Evolutionary conservation across 352 stramenopile species (phyloP).

Genomic region (Globisporangium middletonii): DNA sequence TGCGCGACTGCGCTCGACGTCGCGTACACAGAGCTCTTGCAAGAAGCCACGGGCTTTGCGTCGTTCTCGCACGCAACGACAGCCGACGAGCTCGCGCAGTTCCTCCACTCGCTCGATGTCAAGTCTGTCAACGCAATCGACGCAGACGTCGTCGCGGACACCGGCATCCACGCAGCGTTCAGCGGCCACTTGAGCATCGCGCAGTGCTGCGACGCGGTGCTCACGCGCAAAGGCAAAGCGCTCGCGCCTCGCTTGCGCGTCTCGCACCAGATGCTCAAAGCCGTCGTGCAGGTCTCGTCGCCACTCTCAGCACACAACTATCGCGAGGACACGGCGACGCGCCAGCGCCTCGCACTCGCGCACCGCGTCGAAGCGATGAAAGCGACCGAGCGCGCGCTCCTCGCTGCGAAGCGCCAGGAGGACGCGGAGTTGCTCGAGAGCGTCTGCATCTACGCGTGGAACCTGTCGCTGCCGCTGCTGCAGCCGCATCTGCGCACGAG

Average conservation of each 20-base stretch:
- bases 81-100: slow-evolving; percentile 27
- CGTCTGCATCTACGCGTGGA: slow-evolving; percentile 80
- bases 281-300: slow-evolving; percentile 28
- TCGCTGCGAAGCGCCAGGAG: slow-evolving; percentile 70
- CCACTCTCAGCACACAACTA: slow-evolving; percentile 7
- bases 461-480: slow-evolving; percentile 72
- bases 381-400: slow-evolving; percentile 63
- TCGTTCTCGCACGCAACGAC: slow-evolving; percentile 25
- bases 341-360: slow-evolving; percentile 30
- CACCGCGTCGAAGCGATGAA: slow-evolving; percentile 71
- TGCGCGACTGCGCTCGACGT: slow-evolving; percentile 27
- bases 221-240: slow-evolving; percentile 49
- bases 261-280: slow-evolving; percentile 50
- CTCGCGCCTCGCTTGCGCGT: slow-evolving; percentile 38
- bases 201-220: slow-evolving; percentile 35
- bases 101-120: slow-evolving; percentile 26
- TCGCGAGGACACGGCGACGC: slow-evolving; percentile 10
- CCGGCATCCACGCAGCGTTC: slow-evolving; percentile 45
- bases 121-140: slow-evolving; percentile 32
- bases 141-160: slow-evolving; percentile 50
- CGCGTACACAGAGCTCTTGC: slow-evolving; percentile 58
- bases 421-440: slow-evolving; percentile 75
- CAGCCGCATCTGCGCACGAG: slow-evolving; percentile 63
- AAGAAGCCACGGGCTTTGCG: slow-evolving; percentile 40
- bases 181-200: slow-evolving; percentile 25